These are phyloP conservation scores for Ambispora gerdemannii DNA, from an alignment of 192 early-diverging fungal genomes.

Conservation along the genomic window DNA sequence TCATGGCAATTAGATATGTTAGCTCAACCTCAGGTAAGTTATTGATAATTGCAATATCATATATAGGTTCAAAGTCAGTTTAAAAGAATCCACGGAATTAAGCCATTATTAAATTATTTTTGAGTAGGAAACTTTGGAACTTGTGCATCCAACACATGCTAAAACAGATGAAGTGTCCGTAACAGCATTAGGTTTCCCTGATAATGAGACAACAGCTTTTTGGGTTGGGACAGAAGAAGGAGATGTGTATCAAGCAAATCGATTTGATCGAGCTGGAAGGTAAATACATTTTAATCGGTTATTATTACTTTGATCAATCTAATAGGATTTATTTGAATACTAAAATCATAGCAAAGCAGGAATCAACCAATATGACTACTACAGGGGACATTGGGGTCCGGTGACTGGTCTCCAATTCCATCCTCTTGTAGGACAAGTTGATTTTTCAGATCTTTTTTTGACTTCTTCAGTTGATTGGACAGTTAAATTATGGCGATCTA, in stretches of 20 bases:
- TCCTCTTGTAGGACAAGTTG: constrained; percentile 70
- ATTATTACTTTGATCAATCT: no score
- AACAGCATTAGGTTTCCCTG: constrained; percentile 87
- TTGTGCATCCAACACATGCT: constrained; percentile 68
- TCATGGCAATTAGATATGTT: constrained; percentile 98
- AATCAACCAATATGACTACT: constrained; percentile 80
- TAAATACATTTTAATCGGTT: constrained; percentile 27
- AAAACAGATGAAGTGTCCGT: constrained; percentile 93
- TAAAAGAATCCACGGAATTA: not conserved
- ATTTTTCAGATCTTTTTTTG: constrained; percentile 90
- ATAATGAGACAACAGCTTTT: constrained; percentile 89
- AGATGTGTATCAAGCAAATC: constrained; percentile 87
- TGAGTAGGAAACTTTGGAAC: constrained; percentile 69
- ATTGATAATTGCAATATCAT: not conserved
- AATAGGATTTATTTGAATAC: no score
- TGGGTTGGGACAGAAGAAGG: constrained; percentile 98
- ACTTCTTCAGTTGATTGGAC: constrained; percentile 97
- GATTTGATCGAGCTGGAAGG: constrained; percentile 93
- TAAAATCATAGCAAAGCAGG: constrained; percentile 83
- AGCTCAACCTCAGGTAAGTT: constrained; percentile 79
- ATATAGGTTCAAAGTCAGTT: not conserved
- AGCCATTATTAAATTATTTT: not conserved
- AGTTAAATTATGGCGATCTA: constrained; percentile 89
- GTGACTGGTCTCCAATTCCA: constrained; percentile 92
- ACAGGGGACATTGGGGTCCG: constrained; percentile 83